A percentile compares a stretch with the other conserved stretches of the same genome.
Conservation (phyloP, 1,139 yeast genomes). For the Yamadazyma kanchanaburiensis region DNA sequence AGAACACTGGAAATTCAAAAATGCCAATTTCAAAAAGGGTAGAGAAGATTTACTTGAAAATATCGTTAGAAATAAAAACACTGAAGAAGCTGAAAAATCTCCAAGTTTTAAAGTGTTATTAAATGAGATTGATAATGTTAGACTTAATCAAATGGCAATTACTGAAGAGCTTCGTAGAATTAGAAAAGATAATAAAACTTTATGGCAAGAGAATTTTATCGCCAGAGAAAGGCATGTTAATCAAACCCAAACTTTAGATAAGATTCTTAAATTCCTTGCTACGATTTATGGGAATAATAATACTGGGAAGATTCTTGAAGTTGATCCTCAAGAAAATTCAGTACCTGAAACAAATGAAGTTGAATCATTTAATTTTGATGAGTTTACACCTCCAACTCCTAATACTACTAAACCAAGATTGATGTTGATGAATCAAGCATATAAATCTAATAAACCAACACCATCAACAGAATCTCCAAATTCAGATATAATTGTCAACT, state of each 20-base stretch:
- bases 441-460: constrained; percentile 18
- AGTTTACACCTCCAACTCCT: constrained; percentile 1
- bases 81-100: constrained; percentile 27
- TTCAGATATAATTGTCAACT: background rate
- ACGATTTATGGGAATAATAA: constrained; percentile 73
- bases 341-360: constrained; percentile 8
- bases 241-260: constrained; percentile 85
- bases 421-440: constrained; percentile 43
- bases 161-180: constrained; percentile 81
- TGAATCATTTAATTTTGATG: constrained; percentile 5
- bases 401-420: constrained; percentile 25
- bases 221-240: constrained; percentile 82
- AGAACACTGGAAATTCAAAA: constrained; percentile 71
- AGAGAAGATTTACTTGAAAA: constrained; percentile 72
- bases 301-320: constrained; percentile 45
- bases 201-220: constrained; percentile 86
- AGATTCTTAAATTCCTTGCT: constrained; percentile 82
- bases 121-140: constrained; percentile 72
- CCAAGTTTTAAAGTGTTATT: constrained; percentile 56
- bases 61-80: constrained; percentile 52
- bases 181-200: constrained; percentile 79
- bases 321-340: constrained; percentile 13
- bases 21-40: constrained; percentile 71
- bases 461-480: constrained; percentile 5
- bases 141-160: constrained; percentile 73